Base-by-base conservation (phyloP, 768 basidiomycete species). In the Mycena metata region DNA sequence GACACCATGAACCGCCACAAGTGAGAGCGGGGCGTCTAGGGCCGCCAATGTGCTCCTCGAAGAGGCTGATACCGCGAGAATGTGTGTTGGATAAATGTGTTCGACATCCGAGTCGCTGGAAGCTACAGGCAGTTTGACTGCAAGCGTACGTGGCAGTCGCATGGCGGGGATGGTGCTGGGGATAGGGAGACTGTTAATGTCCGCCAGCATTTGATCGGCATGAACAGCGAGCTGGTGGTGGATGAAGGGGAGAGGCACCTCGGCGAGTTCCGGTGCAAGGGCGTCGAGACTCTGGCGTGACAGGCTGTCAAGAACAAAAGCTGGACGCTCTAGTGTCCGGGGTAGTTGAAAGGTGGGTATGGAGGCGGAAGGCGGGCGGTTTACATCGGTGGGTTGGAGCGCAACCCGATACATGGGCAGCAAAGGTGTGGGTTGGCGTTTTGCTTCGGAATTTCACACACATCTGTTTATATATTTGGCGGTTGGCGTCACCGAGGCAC, bases 201-300 rank as follows among this genome's bases (percentile, higher is more conserved):
- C 69, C 1, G n/a, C 51, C 13, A 61, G 9, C 54, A 70, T 50
- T 26, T 43, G 46, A 3, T 36, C 47, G 7, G 43, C 42, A 15
- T 42, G 35, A 15, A 55, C 21, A n/a, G 21, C 17, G 23, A 66
- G 23, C 56, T 70, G 69, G 39, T 81, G 78, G 21, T 79, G 83
- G 58, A 88, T 79, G 69, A 85, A 89, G 21, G 82, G 80, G 46
- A 85, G 72, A 1, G 85, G 84, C 2, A 84, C 76, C 16, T 80
- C 80, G 15, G 65, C 76, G n/a, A 87, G 77, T 19, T 78, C 80
- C 55, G 84, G 82, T 30, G 83, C 82, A 67, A 86, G 75, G 3
- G 81, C 82, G 8, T 77, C 76, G 49, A 89, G 67, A 51, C 78
- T 80, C 46, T 80, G 82, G n/a, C 75, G 69, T n/a, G 78, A 70